Conservation (phyloP, 1,284 basidiomycete genomes). For the Naganishia liquefaciens region DNA sequence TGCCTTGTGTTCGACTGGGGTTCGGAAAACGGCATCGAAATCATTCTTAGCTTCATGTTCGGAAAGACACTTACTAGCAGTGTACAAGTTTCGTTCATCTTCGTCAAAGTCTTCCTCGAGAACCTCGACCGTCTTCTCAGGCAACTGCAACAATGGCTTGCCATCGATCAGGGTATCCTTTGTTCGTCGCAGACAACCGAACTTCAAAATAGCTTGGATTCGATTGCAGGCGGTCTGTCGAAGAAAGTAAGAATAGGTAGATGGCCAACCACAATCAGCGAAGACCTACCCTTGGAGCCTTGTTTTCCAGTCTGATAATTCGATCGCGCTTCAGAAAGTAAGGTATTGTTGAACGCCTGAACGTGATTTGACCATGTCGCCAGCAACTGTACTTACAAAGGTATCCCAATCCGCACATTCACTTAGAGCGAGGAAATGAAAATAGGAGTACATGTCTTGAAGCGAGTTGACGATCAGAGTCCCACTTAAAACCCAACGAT, state of each 20-base stretch:
- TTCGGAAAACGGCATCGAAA: not conserved
- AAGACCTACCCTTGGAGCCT: slow-evolving; percentile 38
- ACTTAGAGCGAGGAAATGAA: slow-evolving; percentile 27
- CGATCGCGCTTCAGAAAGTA: slow-evolving; percentile 25
- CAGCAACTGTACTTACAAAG: slow-evolving; percentile 36
- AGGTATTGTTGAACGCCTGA: not conserved
- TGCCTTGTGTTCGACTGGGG: slow-evolving; percentile 44
- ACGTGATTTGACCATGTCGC: not conserved
- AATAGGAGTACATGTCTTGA: slow-evolving; percentile 40
- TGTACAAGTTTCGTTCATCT: slow-evolving; percentile 53
- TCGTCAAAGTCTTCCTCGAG: slow-evolving; percentile 39
- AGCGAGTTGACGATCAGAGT: slow-evolving; percentile 47
- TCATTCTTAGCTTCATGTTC: no score
- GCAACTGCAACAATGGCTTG: slow-evolving; percentile 44
- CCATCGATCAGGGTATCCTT: slow-evolving; percentile 52
- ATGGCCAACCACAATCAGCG: not conserved
- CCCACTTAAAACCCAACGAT: slow-evolving; percentile 45
- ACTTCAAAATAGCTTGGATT: slow-evolving; percentile 45
- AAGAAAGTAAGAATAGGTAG: not conserved
- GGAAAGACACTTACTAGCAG: slow-evolving; percentile 31
- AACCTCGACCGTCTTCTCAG: slow-evolving; percentile 43
- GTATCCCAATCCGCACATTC: slow-evolving; percentile 38
- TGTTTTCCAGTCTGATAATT: slow-evolving; percentile 41
- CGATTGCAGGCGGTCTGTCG: slow-evolving; percentile 42
- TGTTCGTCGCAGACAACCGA: slow-evolving; percentile 39